Evolutionary conservation across 768 basidiomycete species (phyloP).

Genomic region (Cantharellus cinnabarinus): DNA sequence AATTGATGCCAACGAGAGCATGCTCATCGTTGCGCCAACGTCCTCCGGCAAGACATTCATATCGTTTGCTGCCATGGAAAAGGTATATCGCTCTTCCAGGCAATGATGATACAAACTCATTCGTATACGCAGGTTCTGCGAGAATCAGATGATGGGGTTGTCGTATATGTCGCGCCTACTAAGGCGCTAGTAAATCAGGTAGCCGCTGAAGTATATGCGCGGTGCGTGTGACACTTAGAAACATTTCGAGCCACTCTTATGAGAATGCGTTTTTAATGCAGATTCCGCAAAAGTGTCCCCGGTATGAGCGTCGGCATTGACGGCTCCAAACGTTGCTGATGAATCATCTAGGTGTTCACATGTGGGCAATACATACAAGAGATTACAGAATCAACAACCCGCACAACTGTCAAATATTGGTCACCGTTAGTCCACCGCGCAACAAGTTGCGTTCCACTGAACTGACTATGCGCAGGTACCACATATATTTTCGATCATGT

Average conservation of each 20-base stretch:
- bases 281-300: too few species aligned
- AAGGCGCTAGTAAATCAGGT: conserved; percentile 50
- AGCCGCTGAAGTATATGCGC: conserved; percentile 51
- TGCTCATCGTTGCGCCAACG: conserved; percentile 33
- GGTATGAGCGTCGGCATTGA: too few species aligned
- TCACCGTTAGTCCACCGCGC: conserved; percentile 20
- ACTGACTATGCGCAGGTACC: conserved; percentile 20
- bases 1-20: conserved; percentile 35
- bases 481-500: conserved; percentile 45
- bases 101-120: too few species aligned
- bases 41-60: conserved; percentile 40
- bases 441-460: too few species aligned
- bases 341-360: too few species aligned
- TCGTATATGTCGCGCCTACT: conserved; percentile 57
- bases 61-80: conserved; percentile 47
- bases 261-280: neutral
- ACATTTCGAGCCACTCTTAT: conserved; percentile 17
- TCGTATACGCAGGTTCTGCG: conserved; percentile 32
- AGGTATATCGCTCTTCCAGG: too few species aligned
- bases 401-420: conserved; percentile 47
- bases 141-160: conserved; percentile 40
- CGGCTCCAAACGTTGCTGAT: too few species aligned
- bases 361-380: conserved; percentile 29
- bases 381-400: conserved; percentile 35
- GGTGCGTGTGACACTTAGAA: conserved; percentile 28